Evolutionary conservation across 2,329 filamentous ascomycete genomes (phyloP), one percentile per base, ranked within the genome.

Genomic region (Fusarium multiceps): DNA sequence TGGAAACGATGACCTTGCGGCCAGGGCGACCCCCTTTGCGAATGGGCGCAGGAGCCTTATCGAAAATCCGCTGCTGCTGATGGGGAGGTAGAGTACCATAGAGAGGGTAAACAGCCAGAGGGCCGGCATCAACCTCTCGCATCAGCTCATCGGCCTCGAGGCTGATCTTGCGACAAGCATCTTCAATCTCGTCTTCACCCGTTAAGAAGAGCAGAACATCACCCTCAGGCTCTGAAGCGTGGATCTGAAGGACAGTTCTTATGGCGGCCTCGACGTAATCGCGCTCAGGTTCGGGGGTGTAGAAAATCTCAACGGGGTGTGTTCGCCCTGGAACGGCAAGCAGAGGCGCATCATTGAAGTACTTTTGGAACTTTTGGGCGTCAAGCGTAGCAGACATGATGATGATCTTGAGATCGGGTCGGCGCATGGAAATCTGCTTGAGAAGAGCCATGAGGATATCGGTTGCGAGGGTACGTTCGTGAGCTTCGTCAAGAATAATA

Each of bases 321-420:
- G 96, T 99, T 80, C 96, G 90, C 78, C 96, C 96, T 37, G 96
- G 96, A 4, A 99, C 96, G 25, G 95, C 93, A 55, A 99, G 89
- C 42, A 99, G 86, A 9, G 96, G 96, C 7, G 96, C 96, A 75
- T 97, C 89, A 82, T 94, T 93, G 84, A 99, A 99, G 83, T 99
- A 99, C 65, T 90, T 91, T 81, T 98, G 96, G 79, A 99, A 99
- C 82, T 99, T 99, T 78, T 97, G 92, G 7, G 96, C 96, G 82
- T 99, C 96, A 57, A 99, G 88, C 12, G 96, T 99, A 65, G 96
- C 96, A 78, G 95, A 98, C 90, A 98, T 99, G 86, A 99, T 96
- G 77, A 99, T 96, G 77, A 99, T 93, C 85, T 99, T 99, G 76
- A 99, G 86, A 80, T 99, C 96, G 6, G 93, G 88, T 63, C 96